Evolutionary conservation across 2,329 filamentous ascomycete species (phyloP), one percentile per base, ranked within the genome.

Genomic region (Thielaviopsis populi): DNA sequence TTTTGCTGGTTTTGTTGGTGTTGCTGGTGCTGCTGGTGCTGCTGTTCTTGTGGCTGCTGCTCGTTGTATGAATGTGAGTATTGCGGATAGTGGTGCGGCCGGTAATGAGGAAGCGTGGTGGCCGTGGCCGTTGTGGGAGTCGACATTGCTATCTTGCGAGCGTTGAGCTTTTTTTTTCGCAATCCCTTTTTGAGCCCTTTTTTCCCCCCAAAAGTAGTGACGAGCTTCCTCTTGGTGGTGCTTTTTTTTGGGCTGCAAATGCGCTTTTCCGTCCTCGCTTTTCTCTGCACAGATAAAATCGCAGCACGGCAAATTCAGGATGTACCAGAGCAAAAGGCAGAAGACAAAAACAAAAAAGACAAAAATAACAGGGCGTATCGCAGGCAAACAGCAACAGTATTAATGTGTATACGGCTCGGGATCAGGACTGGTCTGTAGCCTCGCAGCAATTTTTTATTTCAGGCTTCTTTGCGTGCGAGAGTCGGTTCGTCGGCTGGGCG

Each of bases 51-150:
- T n/a, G 42, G 40, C 48, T 53, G 46, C 40, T 61, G 63, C 11
- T 65, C 58, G 37, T 58, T 59, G 53, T 59, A 62, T 53, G 64
- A 63, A 54, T 65, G 64, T n/a, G 64, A 61, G 42, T 54, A 42
- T n/a, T 68, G 58, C 27, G 80, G 77, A 70, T 83, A 83, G 76
- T 84, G 83, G 71, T 81, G 80, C 67, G 81, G 80, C 74, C 84
- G 82, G 74, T 86, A 84, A 70, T 82, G 64, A 53, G 64, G 64
- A 24, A 65, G 61, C 27, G 64, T 65, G 69, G 85, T 87, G 71
- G 85, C 85, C 73, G 86, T 87, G 70, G 85, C 86, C 71, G 85
- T 87, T 67, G 87, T 89, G 69, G 88, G 88, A 69, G 88, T 91
- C 79, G 88, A 91, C 88, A 92, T 91, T 74, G 59, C 41, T 60